A percentile compares a stretch with the other conserved stretches of the same genome.
phyloP scores from a whole-genome alignment of 2,329 filamentous ascomycete genomes.

The Ophiostoma ips region DNA sequence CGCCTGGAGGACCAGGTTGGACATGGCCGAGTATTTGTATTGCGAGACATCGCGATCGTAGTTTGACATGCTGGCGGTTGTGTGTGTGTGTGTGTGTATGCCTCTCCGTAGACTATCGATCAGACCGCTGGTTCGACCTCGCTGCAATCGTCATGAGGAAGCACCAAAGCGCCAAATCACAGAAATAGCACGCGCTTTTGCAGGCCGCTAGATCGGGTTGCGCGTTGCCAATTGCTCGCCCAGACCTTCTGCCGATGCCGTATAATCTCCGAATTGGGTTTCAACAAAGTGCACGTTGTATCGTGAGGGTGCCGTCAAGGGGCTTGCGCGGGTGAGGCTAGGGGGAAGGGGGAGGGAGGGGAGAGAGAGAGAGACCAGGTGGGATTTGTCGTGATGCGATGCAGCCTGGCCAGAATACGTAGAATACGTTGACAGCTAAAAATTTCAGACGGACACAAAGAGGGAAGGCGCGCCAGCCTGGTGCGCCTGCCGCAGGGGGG shows the following conservation, averaged over 20 bases:
- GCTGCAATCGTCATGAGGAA: background rate
- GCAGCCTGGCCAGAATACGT: conserved; percentile 2
- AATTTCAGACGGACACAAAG: conserved; percentile 8
- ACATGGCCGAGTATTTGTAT: conserved; percentile 99
- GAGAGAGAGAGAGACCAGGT: background rate
- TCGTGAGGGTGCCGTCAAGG: background rate
- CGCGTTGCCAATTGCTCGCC: background rate
- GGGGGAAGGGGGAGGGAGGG: no score
- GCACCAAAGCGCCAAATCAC: background rate
- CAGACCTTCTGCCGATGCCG: background rate
- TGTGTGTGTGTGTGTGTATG: background rate
- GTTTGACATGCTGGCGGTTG: conserved; percentile 50
- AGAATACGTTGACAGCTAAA: conserved; percentile 7
- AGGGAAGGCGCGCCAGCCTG: conserved; percentile 2
- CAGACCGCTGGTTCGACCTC: background rate
- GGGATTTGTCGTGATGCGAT: background rate
- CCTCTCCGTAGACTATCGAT: no score
- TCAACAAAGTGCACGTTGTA: background rate
- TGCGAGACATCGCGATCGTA: conserved; percentile 75
- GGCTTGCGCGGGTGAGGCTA: background rate
- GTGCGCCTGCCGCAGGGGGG: background rate
- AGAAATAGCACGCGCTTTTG: background rate
- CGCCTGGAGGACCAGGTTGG: conserved; percentile 99
- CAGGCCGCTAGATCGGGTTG: background rate
- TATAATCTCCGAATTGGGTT: background rate